A percentile compares a stretch with the other conserved stretches of the same genome.
Conservation (phyloP, 2,329 filamentous ascomycete genomes). For the Cladophialophora bantiana region DNA sequence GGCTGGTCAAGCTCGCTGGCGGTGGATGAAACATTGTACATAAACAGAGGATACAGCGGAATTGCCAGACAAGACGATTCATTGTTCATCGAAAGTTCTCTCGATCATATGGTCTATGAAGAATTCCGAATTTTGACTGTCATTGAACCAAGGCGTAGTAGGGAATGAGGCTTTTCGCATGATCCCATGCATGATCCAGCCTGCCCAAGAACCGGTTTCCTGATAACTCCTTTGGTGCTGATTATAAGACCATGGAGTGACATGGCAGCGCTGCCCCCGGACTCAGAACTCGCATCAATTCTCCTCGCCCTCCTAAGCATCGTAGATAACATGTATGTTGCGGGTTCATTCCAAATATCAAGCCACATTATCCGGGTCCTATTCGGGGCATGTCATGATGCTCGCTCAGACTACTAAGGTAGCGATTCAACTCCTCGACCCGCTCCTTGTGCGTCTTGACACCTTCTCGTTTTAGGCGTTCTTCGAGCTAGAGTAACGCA, state of each 20-base stretch:
- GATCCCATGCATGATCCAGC: background rate
- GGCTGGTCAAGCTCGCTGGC: conserved; percentile 6
- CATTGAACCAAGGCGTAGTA: background rate
- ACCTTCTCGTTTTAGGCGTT: conserved; percentile 81
- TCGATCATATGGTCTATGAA: background rate
- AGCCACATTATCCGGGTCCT: conserved; percentile 38
- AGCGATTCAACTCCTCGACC: conserved; percentile 93
- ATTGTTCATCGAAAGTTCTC: background rate
- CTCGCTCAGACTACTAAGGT: conserved; percentile 88
- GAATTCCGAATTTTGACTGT: background rate
- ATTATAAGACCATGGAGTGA: background rate
- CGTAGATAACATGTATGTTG: background rate
- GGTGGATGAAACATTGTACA: conserved; percentile 29
- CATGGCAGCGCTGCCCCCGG: background rate
- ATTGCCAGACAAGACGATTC: conserved; percentile 12
- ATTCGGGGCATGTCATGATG: conserved; percentile 84
- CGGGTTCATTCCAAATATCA: background rate
- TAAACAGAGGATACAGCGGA: conserved; percentile 27
- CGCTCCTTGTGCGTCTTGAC: conserved; percentile 97
- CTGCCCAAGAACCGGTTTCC: background rate
- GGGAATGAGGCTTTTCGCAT: background rate
- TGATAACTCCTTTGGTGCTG: background rate
- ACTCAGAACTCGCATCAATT: no score
- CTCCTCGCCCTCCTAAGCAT: background rate
- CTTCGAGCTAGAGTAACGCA: conserved; percentile 68